Conservation (phyloP, 208 protist species). For the Leishmania amazonensis region DNA sequence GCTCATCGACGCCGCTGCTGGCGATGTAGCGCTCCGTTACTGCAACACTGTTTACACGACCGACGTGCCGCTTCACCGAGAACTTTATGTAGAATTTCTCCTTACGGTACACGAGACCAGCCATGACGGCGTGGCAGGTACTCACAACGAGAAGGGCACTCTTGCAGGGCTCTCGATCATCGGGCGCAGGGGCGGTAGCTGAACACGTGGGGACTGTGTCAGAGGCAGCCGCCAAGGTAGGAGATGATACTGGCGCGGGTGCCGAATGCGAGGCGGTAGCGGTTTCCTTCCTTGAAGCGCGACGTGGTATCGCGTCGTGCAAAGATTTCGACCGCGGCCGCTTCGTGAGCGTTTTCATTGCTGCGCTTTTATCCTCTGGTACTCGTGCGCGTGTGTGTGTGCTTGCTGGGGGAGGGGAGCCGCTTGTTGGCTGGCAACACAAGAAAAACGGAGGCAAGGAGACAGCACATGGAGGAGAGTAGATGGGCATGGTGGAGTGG, state of each 20-base stretch:
- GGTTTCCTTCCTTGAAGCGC: neutral
- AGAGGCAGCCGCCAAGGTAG: neutral
- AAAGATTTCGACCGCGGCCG: conserved; percentile 2
- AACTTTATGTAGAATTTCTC: conserved; percentile 74
- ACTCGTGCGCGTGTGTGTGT: neutral
- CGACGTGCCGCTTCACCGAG: conserved; percentile 74
- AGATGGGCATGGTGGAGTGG: neutral
- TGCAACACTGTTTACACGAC: conserved; percentile 46
- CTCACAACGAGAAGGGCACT: conserved; percentile 67
- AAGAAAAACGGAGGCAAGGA: neutral
- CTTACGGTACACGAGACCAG: conserved; percentile 52
- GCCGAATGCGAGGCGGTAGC: neutral
- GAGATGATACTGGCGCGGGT: neutral
- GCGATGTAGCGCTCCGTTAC: conserved; percentile 57
- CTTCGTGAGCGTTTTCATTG: conserved; percentile 16
- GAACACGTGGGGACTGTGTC: neutral
- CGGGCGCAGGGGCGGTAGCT: neutral
- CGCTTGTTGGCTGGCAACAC: neutral
- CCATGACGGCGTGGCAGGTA: conserved; percentile 81
- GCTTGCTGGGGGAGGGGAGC: neutral
- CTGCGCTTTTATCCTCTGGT: neutral
- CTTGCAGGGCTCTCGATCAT: conserved; percentile 22
- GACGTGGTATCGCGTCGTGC: neutral
- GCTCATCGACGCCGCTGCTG: conserved; percentile 73
- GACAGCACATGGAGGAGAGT: neutral